These are phyloP conservation scores for Decorospora gaudefroyi DNA, from an alignment of 2,329 filamentous ascomycete species.

Conservation along the genomic window DNA sequence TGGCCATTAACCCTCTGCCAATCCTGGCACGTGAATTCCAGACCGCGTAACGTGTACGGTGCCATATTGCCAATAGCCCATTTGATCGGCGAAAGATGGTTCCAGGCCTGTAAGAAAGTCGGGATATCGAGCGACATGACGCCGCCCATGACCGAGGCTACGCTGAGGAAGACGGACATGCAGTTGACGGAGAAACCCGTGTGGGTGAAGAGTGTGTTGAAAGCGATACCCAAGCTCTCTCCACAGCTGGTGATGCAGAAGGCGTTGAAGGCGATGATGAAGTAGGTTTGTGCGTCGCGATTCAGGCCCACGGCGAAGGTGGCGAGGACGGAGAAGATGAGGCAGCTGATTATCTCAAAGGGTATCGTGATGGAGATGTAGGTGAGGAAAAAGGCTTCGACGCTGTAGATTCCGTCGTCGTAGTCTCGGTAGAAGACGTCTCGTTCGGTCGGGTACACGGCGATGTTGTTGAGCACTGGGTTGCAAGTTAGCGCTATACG, in stretches of 20 bases:
- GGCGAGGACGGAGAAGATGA: conserved; percentile 68
- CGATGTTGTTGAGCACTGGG: conserved; percentile 72
- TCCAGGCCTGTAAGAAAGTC: conserved; percentile 56
- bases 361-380: conserved; percentile 73
- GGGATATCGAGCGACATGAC: conserved; percentile 12
- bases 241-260: conserved; percentile 76
- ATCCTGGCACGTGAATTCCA: conserved; percentile 67
- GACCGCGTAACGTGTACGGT: conserved; percentile 64
- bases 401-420: conserved; percentile 71
- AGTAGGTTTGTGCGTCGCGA: conserved; percentile 66
- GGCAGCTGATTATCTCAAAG: conserved; percentile 67
- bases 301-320: conserved; percentile 69
- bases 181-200: conserved; percentile 77
- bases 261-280: conserved; percentile 68
- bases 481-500: conserved; percentile 4
- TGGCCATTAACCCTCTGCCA: conserved; percentile 63
- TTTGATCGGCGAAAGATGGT: conserved; percentile 72
- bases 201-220: conserved; percentile 75
- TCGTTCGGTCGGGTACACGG: conserved; percentile 71
- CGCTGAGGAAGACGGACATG: conserved; percentile 69
- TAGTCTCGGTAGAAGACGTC: conserved; percentile 79
- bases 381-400: conserved; percentile 70
- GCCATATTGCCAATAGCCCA: conserved; percentile 70
- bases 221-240: conserved; percentile 77
- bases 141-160: conserved; percentile 68